Percentiles rank a stretch among this genome's conserved stretches.
Conservation (phyloP, 2,329 filamentous ascomycete genomes). For the Neonectria neomacrospora region DNA sequence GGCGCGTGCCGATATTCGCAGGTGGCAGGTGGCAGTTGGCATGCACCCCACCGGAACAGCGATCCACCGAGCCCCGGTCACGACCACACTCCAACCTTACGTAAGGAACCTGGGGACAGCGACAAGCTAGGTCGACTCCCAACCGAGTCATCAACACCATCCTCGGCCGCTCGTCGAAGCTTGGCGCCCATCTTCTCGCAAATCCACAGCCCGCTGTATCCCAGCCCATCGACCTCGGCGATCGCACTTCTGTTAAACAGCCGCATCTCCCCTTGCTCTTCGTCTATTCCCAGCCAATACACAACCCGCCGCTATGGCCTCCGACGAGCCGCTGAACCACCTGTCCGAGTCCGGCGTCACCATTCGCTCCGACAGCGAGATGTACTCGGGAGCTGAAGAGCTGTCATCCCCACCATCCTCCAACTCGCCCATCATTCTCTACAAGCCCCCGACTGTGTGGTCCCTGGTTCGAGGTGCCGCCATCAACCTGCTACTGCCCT, state of each 20-base stretch:
- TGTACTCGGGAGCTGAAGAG: slow-evolving; percentile 76
- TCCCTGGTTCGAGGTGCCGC: slow-evolving; percentile 86
- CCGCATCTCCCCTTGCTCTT: background rate
- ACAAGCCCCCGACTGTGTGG: slow-evolving; percentile 89
- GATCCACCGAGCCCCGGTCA: slow-evolving; percentile 44
- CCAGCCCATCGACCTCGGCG: background rate
- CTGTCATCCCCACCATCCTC: slow-evolving; percentile 71
- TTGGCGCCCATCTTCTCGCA: slow-evolving; percentile 18
- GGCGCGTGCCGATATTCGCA: slow-evolving; percentile 21
- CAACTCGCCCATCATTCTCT: slow-evolving; percentile 80
- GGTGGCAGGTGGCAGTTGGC: no score
- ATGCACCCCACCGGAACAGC: slow-evolving; percentile 46
- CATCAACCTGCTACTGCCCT: slow-evolving; percentile 95
- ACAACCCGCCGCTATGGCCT: slow-evolving; percentile 58
- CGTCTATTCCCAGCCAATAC: background rate
- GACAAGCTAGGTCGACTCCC: slow-evolving; percentile 18
- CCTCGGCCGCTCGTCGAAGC: slow-evolving; percentile 30
- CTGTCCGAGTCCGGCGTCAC: slow-evolving; percentile 80
- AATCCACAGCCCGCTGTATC: background rate
- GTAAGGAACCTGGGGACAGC: slow-evolving; percentile 40
- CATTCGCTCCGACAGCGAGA: slow-evolving; percentile 85
- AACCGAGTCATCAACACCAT: slow-evolving; percentile 39
- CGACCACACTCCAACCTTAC: slow-evolving; percentile 36
- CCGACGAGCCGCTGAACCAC: slow-evolving; percentile 61
- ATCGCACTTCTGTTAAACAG: background rate